phyloP scores from a whole-genome alignment of 371 early-diverging fungal species.

The Umbelopsis sp. region DNA sequence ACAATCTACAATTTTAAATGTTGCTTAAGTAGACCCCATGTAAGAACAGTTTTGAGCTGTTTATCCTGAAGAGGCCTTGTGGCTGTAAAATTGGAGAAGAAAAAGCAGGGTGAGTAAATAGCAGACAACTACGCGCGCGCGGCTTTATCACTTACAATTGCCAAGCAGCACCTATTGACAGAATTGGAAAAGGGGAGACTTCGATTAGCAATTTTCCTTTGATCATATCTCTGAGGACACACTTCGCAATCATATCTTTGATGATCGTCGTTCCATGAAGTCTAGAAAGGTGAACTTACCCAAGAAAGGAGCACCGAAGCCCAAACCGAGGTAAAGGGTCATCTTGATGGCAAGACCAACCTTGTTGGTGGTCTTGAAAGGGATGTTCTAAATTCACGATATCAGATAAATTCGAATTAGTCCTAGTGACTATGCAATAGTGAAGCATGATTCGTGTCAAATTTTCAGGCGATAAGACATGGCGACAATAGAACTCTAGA shows the following conservation, averaged over 20 bases:
- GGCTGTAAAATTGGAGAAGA: slow-evolving; percentile 29
- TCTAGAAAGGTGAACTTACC: slow-evolving; percentile 33
- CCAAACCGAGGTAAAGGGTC: slow-evolving; percentile 53
- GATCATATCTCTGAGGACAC: neutral
- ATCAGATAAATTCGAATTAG: neutral
- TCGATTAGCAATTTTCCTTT: too few relatives aligned
- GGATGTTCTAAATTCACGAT: slow-evolving; percentile 51
- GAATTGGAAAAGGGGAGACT: neutral
- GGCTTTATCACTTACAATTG: slow-evolving; percentile 45
- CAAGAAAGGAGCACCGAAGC: slow-evolving; percentile 62
- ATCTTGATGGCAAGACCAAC: slow-evolving; percentile 59
- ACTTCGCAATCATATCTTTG: neutral
- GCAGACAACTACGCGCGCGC: neutral
- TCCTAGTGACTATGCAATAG: too few relatives aligned
- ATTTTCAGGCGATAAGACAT: neutral
- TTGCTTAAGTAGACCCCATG: slow-evolving; percentile 4
- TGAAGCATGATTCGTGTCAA: too few relatives aligned
- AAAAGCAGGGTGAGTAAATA: neutral
- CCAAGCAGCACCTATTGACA: slow-evolving; percentile 41
- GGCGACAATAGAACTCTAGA: neutral
- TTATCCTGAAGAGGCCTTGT: slow-evolving; percentile 35
- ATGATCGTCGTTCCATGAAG: neutral
- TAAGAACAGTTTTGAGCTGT: neutral
- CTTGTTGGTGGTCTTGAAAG: slow-evolving; percentile 67
- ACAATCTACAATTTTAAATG: slow-evolving; percentile 16